A percentile compares a stretch with the other conserved stretches of the same genome.
Conservation (phyloP, 164 flowering plant genomes). For the Protea cynaroides region DNA sequence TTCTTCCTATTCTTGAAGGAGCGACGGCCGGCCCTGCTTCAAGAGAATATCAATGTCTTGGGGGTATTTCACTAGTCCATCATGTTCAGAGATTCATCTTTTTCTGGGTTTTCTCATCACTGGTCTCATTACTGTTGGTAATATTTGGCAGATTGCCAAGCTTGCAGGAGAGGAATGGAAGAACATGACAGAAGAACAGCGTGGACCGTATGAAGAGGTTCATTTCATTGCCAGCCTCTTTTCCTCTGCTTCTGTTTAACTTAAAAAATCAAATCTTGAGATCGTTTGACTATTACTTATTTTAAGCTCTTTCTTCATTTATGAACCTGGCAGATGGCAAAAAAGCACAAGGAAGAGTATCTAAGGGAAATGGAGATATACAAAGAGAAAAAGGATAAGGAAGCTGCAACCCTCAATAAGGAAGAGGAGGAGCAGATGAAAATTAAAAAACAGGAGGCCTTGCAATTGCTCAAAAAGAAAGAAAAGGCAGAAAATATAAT, state of each 20-base stretch:
- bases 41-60: slow-evolving; percentile 49
- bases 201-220: slow-evolving; percentile 71
- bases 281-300: too few relatives aligned
- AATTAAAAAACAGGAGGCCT: slow-evolving; percentile 80
- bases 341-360: slow-evolving; percentile 71
- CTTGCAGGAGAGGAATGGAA: slow-evolving; percentile 89
- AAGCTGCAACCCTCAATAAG: slow-evolving; percentile 37
- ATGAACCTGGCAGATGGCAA: slow-evolving; percentile 45
- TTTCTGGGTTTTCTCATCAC: not conserved
- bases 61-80: slow-evolving; percentile 38
- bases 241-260: not conserved
- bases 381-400: slow-evolving; percentile 69
- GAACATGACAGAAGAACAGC: slow-evolving; percentile 58
- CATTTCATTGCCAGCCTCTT: not conserved
- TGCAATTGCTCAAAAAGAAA: slow-evolving; percentile 89
- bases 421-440: slow-evolving; percentile 79
- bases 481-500: slow-evolving; percentile 79
- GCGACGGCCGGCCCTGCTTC: slow-evolving; percentile 46
- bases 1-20: slow-evolving; percentile 69
- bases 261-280: not conserved
- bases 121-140: not conserved
- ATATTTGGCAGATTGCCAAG: slow-evolving; percentile 46
- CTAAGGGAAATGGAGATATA: slow-evolving; percentile 67
- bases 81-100: not conserved
- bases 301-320: too few relatives aligned